These are phyloP conservation scores for Tricholoma flavovirens DNA, from an alignment of 768 basidiomycete genomes.

Conservation along the genomic window DNA sequence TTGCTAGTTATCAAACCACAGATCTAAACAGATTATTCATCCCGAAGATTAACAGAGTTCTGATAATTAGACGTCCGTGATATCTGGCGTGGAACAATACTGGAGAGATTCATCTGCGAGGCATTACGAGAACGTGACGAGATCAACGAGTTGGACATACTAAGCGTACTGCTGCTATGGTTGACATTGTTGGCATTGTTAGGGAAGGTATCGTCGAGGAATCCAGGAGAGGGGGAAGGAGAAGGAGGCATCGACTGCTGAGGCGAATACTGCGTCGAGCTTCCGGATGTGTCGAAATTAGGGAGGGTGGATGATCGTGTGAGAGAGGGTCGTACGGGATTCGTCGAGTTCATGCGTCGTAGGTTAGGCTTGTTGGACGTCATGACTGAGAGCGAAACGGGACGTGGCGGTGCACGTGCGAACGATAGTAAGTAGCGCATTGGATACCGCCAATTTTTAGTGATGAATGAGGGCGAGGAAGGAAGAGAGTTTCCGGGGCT, in stretches of 20 bases:
- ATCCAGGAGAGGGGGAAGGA: constrained; percentile 41
- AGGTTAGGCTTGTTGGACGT: constrained; percentile 22
- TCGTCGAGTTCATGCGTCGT: constrained; percentile 18
- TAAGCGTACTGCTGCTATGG: constrained; percentile 3
- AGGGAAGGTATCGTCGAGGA: constrained; percentile 30
- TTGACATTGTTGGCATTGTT: constrained; percentile 10
- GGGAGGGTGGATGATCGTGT: constrained; percentile 33
- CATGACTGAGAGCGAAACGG: constrained; percentile 18
- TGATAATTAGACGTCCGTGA: constrained; percentile 9
- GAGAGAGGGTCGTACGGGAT: constrained; percentile 26
- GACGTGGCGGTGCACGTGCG: constrained; percentile 20
- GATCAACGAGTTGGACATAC: constrained; percentile 30
- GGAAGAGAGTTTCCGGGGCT: constrained; percentile 20
- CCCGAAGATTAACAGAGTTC: not conserved
- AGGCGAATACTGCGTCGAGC: constrained; percentile 31
- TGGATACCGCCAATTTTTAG: constrained; percentile 27
- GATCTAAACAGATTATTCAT: not conserved
- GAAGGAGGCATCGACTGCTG: constrained; percentile 36
- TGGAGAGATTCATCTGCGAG: constrained; percentile 58
- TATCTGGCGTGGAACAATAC: constrained; percentile 40
- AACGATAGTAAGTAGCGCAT: constrained; percentile 30
- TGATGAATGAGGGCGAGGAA: constrained; percentile 28
- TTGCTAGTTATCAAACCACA: not conserved
- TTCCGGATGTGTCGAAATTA: constrained; percentile 22
- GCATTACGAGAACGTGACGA: constrained; percentile 62